Evolutionary conservation across 176 grass and related monocot genomes (phyloP), one percentile per base, ranked within the genome.

Genomic region (Pontederia crassipes): DNA sequence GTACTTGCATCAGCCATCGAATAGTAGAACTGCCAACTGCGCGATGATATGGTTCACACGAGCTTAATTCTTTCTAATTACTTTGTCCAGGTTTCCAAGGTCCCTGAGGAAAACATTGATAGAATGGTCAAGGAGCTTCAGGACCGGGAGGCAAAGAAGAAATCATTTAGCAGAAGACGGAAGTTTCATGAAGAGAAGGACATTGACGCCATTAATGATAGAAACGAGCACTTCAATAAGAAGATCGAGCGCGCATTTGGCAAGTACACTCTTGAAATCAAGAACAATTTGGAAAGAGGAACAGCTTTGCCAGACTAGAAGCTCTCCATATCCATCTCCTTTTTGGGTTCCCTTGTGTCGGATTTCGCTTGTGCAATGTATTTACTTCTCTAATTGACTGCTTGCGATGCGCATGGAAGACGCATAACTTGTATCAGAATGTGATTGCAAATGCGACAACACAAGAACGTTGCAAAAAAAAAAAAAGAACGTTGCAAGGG

Each of bases 141-240:
- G 68, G 87, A 92, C 0, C 56, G 71, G 56, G 87, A 92, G 0
- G 66, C 75, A 55, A 98, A 92, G 17, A 75, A 71, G 3, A 59
- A 83, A 54, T 79, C 82, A 0, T 98, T 98, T 64, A 92, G 93
- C 59, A 92, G 93, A 77, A 91, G 93, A 56, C 84, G 93, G 55
- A 91, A 85, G 64, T 98, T 92, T 64, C 77, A 98, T 13, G 84
- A 98, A 58, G 93, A 92, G 55, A 98, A 98, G 84, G 93, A 98
- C 46, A 81, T 98, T 0, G 93, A 98, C 70, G 88, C 84, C 0
- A 98, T 98, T 65, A 98, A 98, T 0, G 93, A 98, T 55, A 68
- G 93, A 77, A 98, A 98, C 0, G 87, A 98, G 73, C 87, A 98
- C 72, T 98, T 98, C 74, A 92, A 98, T 62, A 98, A 98, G 81